A percentile compares a stretch with the other conserved stretches of the same genome.
phyloP scores from a whole-genome alignment of 192 early-diverging fungal genomes.

The Funneliformis mosseae region DNA sequence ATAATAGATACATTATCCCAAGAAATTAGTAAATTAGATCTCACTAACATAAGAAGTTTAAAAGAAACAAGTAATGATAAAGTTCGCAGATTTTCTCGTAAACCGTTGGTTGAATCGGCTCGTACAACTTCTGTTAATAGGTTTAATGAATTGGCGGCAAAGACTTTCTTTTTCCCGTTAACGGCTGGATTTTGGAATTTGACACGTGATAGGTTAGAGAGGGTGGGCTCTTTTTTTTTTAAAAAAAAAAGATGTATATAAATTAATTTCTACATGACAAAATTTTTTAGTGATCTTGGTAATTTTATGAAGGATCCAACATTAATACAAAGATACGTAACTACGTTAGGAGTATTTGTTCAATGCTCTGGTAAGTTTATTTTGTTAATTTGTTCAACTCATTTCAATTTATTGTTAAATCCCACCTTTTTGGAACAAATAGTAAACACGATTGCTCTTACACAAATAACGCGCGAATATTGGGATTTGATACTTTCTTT shows the following conservation, averaged over 20 bases:
- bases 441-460: constrained; percentile 16
- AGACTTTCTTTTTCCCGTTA: constrained; percentile 30
- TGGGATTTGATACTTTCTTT: constrained; percentile 35
- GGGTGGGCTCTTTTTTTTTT: not conserved
- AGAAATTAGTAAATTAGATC: not conserved
- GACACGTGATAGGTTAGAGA: constrained; percentile 21
- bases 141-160: constrained; percentile 25
- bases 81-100: constrained; percentile 15
- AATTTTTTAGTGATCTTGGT: not conserved
- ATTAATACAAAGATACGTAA: constrained; percentile 11
- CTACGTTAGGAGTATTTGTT: constrained; percentile 17
- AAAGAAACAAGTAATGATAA: constrained; percentile 9
- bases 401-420: not conserved
- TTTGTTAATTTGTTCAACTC: not conserved
- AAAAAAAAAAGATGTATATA: not conserved
- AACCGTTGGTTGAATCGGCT: not conserved
- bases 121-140: constrained; percentile 2
- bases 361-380: constrained; percentile 32
- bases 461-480: constrained; percentile 28
- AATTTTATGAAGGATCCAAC: constrained; percentile 22
- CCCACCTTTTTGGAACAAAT: not conserved
- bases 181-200: constrained; percentile 28
- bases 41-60: not conserved
- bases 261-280: not conserved
- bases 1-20: not conserved